Conservation (phyloP, 2,329 filamentous ascomycete species). For the Colletotrichum sp. region DNA sequence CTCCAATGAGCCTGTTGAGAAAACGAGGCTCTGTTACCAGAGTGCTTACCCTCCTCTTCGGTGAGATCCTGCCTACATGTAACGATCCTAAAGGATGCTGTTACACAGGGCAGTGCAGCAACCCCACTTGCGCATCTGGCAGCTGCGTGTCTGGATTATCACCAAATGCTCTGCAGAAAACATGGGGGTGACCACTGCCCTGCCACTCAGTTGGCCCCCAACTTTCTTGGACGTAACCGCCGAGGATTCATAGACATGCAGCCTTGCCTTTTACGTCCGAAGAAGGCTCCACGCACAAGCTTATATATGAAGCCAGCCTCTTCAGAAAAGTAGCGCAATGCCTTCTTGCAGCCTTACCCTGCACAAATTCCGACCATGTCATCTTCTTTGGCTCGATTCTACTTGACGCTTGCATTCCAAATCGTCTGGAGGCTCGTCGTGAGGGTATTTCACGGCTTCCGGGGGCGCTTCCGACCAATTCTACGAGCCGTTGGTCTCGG, state of each 20-base stretch:
- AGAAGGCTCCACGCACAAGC: background rate
- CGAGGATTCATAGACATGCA: background rate
- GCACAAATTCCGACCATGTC: background rate
- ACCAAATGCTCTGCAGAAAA: background rate
- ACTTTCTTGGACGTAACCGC: background rate
- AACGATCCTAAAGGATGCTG: background rate
- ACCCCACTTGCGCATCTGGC: background rate
- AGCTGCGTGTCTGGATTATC: background rate
- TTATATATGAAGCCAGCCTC: background rate
- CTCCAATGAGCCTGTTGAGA: background rate
- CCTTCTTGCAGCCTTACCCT: background rate
- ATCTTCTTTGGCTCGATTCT: background rate
- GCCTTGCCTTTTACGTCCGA: background rate
- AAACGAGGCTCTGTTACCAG: background rate
- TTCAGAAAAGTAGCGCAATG: background rate
- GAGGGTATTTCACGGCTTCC: no score
- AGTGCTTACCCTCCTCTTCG: background rate
- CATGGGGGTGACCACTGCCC: background rate
- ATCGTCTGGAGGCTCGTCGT: background rate
- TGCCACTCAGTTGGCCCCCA: background rate
- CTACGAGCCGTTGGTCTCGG: no score
- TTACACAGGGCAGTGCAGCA: background rate
- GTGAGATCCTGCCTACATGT: background rate
- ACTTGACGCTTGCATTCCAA: background rate
- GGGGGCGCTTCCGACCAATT: no score